Conservation (phyloP, 352 stramenopile species). For the Saprolegnia parasitica region DNA sequence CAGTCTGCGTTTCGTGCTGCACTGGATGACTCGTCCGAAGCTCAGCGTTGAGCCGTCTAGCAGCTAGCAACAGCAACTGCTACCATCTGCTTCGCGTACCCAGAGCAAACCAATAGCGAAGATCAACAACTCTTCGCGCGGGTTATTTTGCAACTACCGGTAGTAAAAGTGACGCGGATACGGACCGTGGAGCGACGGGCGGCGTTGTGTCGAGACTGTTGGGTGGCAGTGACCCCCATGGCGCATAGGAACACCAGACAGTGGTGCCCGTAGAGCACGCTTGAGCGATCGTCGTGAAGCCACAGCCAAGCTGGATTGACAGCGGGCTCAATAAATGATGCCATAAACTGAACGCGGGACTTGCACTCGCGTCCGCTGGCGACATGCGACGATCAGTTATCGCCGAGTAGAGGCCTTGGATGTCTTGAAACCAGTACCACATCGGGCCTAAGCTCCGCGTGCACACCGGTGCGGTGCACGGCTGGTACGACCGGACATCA, state of each 20-base stretch:
- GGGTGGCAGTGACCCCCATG: too few relatives aligned
- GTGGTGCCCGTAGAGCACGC: not conserved
- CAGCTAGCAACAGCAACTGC: too few relatives aligned
- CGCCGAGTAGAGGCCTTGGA: not conserved
- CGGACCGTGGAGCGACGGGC: too few relatives aligned
- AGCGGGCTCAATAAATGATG: not conserved
- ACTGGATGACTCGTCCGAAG: too few relatives aligned
- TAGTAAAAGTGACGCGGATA: too few relatives aligned
- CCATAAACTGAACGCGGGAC: not conserved
- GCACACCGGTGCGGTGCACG: not conserved
- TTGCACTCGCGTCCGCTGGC: not conserved
- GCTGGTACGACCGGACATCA: not conserved
- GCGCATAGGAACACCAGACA: not conserved
- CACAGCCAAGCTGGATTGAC: not conserved
- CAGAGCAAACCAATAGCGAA: too few relatives aligned
- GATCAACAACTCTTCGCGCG: too few relatives aligned
- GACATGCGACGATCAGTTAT: not conserved
- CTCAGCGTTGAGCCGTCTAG: too few relatives aligned
- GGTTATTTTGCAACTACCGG: too few relatives aligned
- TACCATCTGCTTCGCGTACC: too few relatives aligned
- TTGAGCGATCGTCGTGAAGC: not conserved
- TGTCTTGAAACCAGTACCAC: conserved; percentile 10
- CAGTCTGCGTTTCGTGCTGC: too few relatives aligned
- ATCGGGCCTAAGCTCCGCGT: not conserved
- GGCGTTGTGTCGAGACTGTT: too few relatives aligned